Conservation (phyloP, 164 flowering plant genomes). For the Tetrastigma voinierianum region DNA sequence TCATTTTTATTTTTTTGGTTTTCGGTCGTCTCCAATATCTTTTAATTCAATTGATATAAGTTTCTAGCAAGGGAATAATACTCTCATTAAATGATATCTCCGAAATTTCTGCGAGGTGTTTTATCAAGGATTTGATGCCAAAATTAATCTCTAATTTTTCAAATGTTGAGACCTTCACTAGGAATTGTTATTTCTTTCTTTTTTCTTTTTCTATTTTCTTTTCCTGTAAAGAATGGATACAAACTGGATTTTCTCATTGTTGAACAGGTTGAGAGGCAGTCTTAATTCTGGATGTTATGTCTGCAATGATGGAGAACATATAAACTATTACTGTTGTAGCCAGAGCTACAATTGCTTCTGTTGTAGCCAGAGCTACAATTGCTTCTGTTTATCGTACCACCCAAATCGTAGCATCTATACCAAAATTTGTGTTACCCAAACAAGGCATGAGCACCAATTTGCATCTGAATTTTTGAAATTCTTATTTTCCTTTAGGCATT, state of each 20-base stretch:
- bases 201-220: not conserved
- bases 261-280: constrained; percentile 93
- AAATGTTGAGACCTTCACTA: too few species aligned
- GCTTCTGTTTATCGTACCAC: constrained; percentile 83
- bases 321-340: constrained; percentile 58
- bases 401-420: constrained; percentile 83
- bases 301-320: constrained; percentile 87
- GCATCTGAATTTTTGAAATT: not conserved
- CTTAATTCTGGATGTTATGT: constrained; percentile 86
- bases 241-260: not conserved
- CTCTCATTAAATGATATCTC: too few species aligned
- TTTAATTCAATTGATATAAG: too few species aligned
- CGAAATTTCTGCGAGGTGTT: too few species aligned
- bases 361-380: constrained; percentile 69
- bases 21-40: not conserved
- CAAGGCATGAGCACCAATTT: constrained; percentile 50
- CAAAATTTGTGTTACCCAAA: constrained; percentile 80
- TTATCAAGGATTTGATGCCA: too few species aligned
- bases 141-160: too few species aligned
- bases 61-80: too few species aligned
- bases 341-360: too few species aligned
- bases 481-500: constrained; percentile 56
- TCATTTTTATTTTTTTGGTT: not conserved
- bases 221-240: not conserved
- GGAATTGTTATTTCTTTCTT: too few species aligned